A percentile compares a stretch with the other conserved stretches of the same genome.
These are phyloP conservation scores for Epithele typhae DNA, from an alignment of 768 basidiomycete genomes.

Conservation along the genomic window DNA sequence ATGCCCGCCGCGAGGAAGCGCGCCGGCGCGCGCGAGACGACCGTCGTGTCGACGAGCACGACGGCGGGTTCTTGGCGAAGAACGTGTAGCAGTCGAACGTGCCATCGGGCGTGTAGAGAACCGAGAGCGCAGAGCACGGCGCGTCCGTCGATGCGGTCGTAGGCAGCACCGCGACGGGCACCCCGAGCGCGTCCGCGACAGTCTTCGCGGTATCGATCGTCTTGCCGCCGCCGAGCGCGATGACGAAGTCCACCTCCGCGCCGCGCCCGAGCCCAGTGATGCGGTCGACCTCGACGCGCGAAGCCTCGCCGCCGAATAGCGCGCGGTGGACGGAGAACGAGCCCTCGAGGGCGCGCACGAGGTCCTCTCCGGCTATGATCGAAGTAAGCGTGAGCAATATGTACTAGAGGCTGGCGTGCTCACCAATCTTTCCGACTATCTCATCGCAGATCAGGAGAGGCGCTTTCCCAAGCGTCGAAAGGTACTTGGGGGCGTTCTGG, in stretches of 20 bases:
- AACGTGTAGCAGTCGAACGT: slow-evolving; percentile 28
- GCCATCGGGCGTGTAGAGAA: slow-evolving; percentile 26
- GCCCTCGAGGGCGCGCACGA: slow-evolving; percentile 19
- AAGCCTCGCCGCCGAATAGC: slow-evolving; percentile 27
- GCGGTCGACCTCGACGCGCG: slow-evolving; percentile 24
- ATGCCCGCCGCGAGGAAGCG: slow-evolving; percentile 29
- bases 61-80: slow-evolving; percentile 26
- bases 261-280: slow-evolving; percentile 16
- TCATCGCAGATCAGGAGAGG: slow-evolving; percentile 25
- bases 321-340: slow-evolving; percentile 23
- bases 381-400: not conserved
- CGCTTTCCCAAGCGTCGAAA: slow-evolving; percentile 19
- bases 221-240: slow-evolving; percentile 30
- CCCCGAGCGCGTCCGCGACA: slow-evolving; percentile 23
- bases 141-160: slow-evolving; percentile 31
- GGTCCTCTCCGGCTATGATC: slow-evolving; percentile 23
- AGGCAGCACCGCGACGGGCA: slow-evolving; percentile 25
- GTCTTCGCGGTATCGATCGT: slow-evolving; percentile 28
- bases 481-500: slow-evolving; percentile 26
- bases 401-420: not conserved
- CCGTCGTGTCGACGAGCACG: slow-evolving; percentile 29
- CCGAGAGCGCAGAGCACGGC: slow-evolving; percentile 30
- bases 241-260: slow-evolving; percentile 23
- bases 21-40: slow-evolving; percentile 24
- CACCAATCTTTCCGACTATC: slow-evolving; percentile 27